Conservation (phyloP, 169 alveolate species). For the Plasmodium fragile region DNA sequence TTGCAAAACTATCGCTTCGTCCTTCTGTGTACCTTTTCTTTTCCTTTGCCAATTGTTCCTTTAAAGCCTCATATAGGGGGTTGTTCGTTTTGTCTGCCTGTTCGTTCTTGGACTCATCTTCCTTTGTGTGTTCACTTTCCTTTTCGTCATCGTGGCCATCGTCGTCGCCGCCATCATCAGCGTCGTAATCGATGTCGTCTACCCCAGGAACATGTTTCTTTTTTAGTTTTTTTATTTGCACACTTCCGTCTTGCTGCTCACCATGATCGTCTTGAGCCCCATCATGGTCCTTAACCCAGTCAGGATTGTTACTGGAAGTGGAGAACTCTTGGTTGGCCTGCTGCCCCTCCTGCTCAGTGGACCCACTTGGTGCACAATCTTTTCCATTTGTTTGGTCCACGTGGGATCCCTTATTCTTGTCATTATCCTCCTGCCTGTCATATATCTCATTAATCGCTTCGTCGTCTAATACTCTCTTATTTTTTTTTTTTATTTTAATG, state of each 20-base stretch:
- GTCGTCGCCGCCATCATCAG: neutral
- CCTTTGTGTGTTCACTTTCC: neutral
- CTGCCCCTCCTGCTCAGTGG: neutral
- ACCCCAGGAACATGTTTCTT: neutral
- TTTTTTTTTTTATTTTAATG: slow-evolving; percentile 38
- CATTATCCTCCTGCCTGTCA: neutral
- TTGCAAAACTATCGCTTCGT: neutral
- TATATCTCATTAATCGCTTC: slow-evolving; percentile 10
- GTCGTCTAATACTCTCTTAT: slow-evolving; percentile 57
- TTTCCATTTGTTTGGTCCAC: neutral
- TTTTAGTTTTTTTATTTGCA: neutral
- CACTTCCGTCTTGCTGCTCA: neutral
- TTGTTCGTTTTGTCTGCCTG: neutral
- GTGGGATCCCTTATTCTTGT: neutral
- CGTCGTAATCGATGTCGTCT: neutral
- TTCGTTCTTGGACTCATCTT: neutral
- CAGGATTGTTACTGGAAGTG: neutral
- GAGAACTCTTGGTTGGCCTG: neutral
- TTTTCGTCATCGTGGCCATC: neutral
- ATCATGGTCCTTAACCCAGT: neutral
- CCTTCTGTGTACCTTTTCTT: slow-evolving; percentile 24
- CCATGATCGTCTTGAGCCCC: neutral
- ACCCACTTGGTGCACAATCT: neutral
- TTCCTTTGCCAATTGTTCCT: slow-evolving; percentile 11
- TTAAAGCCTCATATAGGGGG: neutral